Conservation (phyloP, 305 asterid genomes). For the Solanum hybrid region DNA sequence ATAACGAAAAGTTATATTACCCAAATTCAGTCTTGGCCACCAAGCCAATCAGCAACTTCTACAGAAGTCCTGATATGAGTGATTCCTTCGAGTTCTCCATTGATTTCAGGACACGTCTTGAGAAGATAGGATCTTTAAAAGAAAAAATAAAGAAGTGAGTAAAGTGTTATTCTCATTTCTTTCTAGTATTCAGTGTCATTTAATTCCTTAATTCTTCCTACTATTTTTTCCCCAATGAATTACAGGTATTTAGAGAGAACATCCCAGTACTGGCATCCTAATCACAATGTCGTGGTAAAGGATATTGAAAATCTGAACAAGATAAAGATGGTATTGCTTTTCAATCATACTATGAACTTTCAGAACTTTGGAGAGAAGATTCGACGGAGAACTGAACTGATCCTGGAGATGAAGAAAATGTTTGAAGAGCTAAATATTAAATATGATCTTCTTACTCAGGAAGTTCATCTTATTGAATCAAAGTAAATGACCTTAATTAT, state of each 20-base stretch:
- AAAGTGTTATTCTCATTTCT: not conserved
- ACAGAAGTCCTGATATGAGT: conserved; percentile 86
- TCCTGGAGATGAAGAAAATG: conserved; percentile 65
- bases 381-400: conserved; percentile 47
- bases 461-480: conserved; percentile 46
- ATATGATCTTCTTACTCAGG: conserved; percentile 72
- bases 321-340: conserved; percentile 56
- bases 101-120: conserved; percentile 66
- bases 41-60: conserved; percentile 74
- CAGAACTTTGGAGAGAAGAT: conserved; percentile 58
- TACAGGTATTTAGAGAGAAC: conserved; percentile 52
- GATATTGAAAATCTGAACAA: conserved; percentile 79
- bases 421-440: conserved; percentile 63
- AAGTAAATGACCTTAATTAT: conserved; percentile 1
- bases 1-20: conserved; percentile 54
- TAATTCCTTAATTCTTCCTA: not conserved
- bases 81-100: conserved; percentile 64
- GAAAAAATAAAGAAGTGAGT: conserved; percentile 63
- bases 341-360: conserved; percentile 84
- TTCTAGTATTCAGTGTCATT: not conserved
- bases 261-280: conserved; percentile 63
- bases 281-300: conserved; percentile 67
- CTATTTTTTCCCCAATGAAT: not conserved
- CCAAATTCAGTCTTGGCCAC: conserved; percentile 74
- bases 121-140: conserved; percentile 61